Conservation (phyloP, 2,329 filamentous ascomycete genomes). For the Trichoderma sp. region DNA sequence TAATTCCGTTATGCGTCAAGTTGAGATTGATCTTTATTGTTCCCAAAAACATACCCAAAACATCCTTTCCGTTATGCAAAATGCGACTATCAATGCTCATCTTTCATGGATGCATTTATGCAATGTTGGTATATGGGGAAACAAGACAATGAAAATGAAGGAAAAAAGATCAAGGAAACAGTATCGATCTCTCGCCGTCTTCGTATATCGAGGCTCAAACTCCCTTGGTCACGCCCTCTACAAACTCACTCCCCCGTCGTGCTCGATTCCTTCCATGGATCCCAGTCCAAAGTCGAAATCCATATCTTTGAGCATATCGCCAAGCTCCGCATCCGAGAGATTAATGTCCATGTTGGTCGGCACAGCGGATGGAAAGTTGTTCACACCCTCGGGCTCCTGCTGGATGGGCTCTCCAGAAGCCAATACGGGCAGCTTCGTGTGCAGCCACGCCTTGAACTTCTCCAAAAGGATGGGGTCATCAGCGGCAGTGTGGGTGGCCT, state of each 20-base stretch:
- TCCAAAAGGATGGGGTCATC: constrained; percentile 55
- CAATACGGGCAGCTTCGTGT: constrained; percentile 31
- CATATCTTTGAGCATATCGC: constrained; percentile 46
- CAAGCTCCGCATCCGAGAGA: constrained; percentile 42
- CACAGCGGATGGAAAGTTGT: constrained; percentile 24
- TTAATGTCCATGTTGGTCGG: constrained; percentile 38
- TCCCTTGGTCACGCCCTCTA: constrained; percentile 22
- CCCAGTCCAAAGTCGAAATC: constrained; percentile 42
- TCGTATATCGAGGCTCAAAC: constrained; percentile 29
- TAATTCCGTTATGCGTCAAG: background rate
- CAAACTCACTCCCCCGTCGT: constrained; percentile 35
- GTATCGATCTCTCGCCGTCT: background rate
- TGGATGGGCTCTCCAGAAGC: constrained; percentile 8
- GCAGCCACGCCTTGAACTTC: constrained; percentile 55
- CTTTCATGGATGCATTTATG: background rate
- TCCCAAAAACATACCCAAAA: background rate
- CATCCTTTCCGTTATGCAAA: background rate
- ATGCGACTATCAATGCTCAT: constrained; percentile 2
- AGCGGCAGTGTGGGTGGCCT: constrained; percentile 50
- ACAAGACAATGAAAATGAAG: background rate
- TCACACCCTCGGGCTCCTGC: background rate
- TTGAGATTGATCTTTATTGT: background rate
- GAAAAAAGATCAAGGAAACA: background rate
- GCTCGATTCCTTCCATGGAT: constrained; percentile 32
- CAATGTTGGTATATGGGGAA: background rate